These are phyloP conservation scores for Hypomyces rosellus DNA, from an alignment of 2,329 filamentous ascomycete species.

Conservation along the genomic window DNA sequence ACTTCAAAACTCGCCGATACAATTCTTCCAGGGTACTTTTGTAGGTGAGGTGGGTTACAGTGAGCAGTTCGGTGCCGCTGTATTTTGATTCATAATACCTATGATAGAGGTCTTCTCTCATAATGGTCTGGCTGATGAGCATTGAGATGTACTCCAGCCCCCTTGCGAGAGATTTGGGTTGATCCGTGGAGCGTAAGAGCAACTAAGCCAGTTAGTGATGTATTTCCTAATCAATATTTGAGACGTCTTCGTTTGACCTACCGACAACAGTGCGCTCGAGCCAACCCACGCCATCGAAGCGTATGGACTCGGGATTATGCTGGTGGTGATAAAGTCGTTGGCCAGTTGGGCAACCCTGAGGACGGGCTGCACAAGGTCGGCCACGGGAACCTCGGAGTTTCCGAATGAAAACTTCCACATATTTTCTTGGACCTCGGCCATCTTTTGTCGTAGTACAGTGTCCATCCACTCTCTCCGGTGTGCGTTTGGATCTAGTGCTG, in stretches of 20 bases:
- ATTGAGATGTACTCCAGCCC: constrained; percentile 1
- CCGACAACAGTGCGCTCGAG: too few species aligned
- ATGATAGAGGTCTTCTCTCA: constrained; percentile 3
- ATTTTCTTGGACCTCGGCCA: background rate
- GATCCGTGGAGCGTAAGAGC: background rate
- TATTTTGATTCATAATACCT: background rate
- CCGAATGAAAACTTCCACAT: background rate
- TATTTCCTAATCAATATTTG: too few species aligned
- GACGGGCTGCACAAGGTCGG: background rate
- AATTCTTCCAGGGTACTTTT: background rate
- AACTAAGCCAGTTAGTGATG: background rate
- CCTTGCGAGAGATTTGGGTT: background rate
- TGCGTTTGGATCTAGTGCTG: background rate
- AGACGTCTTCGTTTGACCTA: too few species aligned
- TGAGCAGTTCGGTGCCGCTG: background rate
- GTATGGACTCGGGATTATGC: too few species aligned
- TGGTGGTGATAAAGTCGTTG: too few species aligned
- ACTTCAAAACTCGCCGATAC: background rate
- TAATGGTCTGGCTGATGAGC: background rate
- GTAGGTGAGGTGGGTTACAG: background rate
- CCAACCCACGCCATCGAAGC: too few species aligned
- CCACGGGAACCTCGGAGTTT: background rate
- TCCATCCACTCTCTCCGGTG: background rate
- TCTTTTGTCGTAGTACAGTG: background rate
- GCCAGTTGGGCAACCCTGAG: too few species aligned